Base-by-base conservation (phyloP, 495 filamentous ascomycete species). In the Aspergillus wentii region DNA sequence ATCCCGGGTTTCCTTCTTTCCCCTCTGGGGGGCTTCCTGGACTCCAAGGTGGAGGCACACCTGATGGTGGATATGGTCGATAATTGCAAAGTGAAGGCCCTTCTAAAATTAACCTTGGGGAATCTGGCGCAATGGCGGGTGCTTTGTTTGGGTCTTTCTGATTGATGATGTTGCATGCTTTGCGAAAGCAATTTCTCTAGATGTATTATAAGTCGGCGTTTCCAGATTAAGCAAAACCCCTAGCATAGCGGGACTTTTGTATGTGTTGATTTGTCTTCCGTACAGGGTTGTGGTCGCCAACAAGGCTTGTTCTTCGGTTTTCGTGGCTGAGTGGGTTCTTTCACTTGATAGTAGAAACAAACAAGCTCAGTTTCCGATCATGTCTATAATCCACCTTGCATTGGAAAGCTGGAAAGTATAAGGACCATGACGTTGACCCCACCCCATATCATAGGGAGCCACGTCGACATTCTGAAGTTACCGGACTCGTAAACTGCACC, bases 381-480 rank as follows among this genome's bases (percentile, higher is more conserved):
- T 13, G 38, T 84, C 67, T n/a, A 95, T 39, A 98, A 70, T 21
- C 88, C 92, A n/a, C 91, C 91, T 51, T 94, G 88, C 41, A 95
- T 90, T 8, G 89, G 86, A 60, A 95, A 98, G 10, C 90, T 95
- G 3, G 90, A 92, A 28, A 97, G 59, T 35, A 96, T 84, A 28
- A 98, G 59, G n/a, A 95, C 77, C 37, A 96, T 58, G 2, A 94
- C 79, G 52, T 90, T 95, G 56, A 95, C 83, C 47, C 85, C 71
- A n/a, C 82, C 84, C 92, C 92, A 98, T 34, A 94, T 74, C 52
- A 95, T 87, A 10, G 92, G 92, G 27, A 95, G 83, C 92, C 94
- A 98, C 2, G 92, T 96, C 35, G 88, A 94, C 91, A 97, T 95
- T 44, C 78, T 66, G 54, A 94, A 95, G 60, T 81, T 86, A 20